These are phyloP conservation scores for Colletotrichum orchidophilum DNA, from an alignment of 2,329 filamentous ascomycete species.

Conservation along the genomic window DNA sequence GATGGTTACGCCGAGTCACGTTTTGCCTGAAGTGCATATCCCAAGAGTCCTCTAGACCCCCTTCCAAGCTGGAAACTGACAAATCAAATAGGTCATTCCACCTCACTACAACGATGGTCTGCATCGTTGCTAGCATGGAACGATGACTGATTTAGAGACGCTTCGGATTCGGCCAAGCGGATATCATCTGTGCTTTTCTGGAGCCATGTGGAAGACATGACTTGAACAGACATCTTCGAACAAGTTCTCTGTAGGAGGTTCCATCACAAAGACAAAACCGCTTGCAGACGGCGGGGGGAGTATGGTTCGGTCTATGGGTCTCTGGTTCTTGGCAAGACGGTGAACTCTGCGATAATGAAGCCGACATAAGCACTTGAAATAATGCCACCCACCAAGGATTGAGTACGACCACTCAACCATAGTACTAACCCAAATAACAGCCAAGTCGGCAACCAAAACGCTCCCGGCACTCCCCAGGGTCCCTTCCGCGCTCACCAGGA, in stretches of 20 bases:
- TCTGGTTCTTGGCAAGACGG: constrained; percentile 11
- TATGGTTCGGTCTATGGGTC: not conserved
- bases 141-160: not conserved
- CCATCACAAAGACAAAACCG: not conserved
- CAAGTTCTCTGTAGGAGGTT: not conserved
- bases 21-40: not conserved
- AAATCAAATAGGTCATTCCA: not conserved
- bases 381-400: constrained; percentile 24
- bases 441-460: constrained; percentile 30
- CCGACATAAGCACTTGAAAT: constrained; percentile 33
- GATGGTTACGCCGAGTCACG: not conserved
- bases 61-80: not conserved
- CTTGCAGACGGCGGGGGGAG: not conserved
- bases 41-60: not conserved
- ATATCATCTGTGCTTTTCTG: not conserved
- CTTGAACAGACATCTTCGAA: not conserved
- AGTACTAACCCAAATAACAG: constrained; percentile 35
- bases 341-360: constrained; percentile 35
- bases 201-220: no score
- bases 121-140: not conserved
- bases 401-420: constrained; percentile 32
- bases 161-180: no score
- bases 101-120: not conserved
- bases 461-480: constrained; percentile 22
- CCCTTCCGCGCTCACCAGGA: constrained; percentile 36